Evolutionary conservation across 2,329 filamentous ascomycete genomes (phyloP), one percentile per base, ranked within the genome.

Genomic region (Graphium sp.): DNA sequence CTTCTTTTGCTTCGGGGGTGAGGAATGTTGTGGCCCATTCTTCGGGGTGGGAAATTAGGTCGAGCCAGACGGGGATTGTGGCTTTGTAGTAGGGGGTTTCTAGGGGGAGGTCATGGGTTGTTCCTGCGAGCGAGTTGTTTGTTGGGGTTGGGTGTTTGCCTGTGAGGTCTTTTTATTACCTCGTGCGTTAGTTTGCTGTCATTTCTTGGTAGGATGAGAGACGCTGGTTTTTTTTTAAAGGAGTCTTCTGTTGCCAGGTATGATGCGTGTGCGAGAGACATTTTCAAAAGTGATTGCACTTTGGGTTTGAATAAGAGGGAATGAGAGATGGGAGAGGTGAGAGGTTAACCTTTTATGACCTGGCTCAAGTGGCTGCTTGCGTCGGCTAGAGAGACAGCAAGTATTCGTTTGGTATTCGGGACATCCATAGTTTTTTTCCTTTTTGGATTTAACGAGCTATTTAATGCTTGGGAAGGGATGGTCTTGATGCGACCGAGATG

Each of bases 41-140:
- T 10, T 21, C 25, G 4, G 30, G 30, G n/a, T 32, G 25, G 8
- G 15, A 24, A 33, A 74, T 56, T 25, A 74, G 55, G 41, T 79
- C 74, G n/a, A 78, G 56, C 74, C 74, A 79, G 37, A 78, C 56
- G 24, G 73, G 70, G 4, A 78, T 54, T 0, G 55, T 55, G 30
- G 68, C 60, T 15, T 49, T 58, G 52, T 77, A 78, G 53, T 78
- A 78, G 10, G 53, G 40, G 13, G 70, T 78, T 34, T 57, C 56
- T 31, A 78, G 49, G 7, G 49, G 34, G 18, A 73, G 57, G 24
- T 50, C 45, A 40, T 76, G 72, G 11, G 71, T 70, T 19, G 58
- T 61, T 16, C 74, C 73, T 2, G 73, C 71, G 18, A 74, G 51
- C 3, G 56, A 52, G 3, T 50, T 42, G 6, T 45, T 48, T 11